Evolutionary conservation across 2,329 filamentous ascomycete species (phyloP).

Genomic region (Xylariaceae sp.): DNA sequence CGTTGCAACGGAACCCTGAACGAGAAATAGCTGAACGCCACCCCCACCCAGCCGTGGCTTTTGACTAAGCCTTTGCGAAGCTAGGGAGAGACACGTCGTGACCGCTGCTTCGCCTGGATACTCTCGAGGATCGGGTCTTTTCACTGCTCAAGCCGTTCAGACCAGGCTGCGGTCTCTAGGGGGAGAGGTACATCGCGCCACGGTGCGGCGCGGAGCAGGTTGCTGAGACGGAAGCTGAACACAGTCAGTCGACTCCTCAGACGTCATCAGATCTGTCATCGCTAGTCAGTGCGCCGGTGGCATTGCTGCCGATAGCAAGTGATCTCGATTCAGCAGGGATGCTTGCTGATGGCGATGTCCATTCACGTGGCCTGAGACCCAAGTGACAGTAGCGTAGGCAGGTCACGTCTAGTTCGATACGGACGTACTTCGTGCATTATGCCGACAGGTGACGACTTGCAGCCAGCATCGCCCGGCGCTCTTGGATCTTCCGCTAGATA

Average conservation of each 20-base stretch:
- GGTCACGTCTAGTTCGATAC: too few relatives aligned
- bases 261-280: not conserved
- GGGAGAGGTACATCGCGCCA: not conserved
- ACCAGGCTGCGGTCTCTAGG: too few relatives aligned
- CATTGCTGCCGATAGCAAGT: not conserved
- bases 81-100: constrained; percentile 8
- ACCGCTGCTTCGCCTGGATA: constrained; percentile 7
- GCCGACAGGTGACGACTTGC: too few relatives aligned
- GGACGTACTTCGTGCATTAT: too few relatives aligned
- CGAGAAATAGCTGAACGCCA: constrained; percentile 1
- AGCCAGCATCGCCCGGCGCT: too few relatives aligned
- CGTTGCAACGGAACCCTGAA: not conserved
- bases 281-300: not conserved
- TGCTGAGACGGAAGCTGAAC: constrained; percentile 12
- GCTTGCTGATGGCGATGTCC: not conserved
- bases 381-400: too few relatives aligned
- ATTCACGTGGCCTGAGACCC: too few relatives aligned
- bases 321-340: not conserved
- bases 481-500: too few relatives aligned
- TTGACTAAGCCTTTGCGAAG: not conserved
- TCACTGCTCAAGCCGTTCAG: not conserved
- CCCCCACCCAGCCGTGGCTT: constrained; percentile 4
- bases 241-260: not conserved
- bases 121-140: not conserved
- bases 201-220: not conserved